Evolutionary conservation across 306 rosid genomes (phyloP), one percentile per base, ranked within the genome.

Genomic region (Hippophae tibetana): DNA sequence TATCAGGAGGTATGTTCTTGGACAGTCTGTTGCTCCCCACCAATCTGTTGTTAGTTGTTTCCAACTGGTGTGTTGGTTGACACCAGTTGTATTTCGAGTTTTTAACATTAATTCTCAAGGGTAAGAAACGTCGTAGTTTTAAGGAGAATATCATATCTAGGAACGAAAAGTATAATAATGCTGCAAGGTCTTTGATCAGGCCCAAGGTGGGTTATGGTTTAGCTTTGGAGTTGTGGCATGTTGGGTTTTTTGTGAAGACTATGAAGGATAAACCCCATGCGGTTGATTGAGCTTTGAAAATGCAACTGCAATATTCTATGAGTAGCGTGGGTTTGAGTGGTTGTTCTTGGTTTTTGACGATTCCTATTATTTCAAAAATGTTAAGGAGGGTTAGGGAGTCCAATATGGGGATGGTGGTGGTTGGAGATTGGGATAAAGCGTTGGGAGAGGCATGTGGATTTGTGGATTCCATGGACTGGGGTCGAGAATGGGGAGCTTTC

Each of bases 181-280:
- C 93, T 0, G 96, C 87, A n/a, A 78, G 89, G 79, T 51, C 76
- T 12, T 38, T 74, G 52, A 11, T 76, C 3, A 73, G 60, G 45
- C 95, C 92, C 0, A 87, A 73, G 57, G 76, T 85, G 7, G 98
- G 96, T 26, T 87, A 76, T 68, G 98, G 96, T 10, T 64, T 92
- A 26, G 96, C 86, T 11, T 57, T 80, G 38, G 93, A 92, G 74
- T 67, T 87, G 67, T 76, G 96, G 66, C 84, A 89, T 0, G 95
- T 93, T 2, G 93, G 98, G 50, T 86, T 92, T 13, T 85, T 74
- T 48, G 96, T 92, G 62, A 92, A 83, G 79, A 78, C 89, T 0
- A 95, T 90, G 57, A 74, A 85, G 75, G 86, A 85, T 74, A 92
- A 92, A 69, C 86, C 89, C 1, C 92, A 83, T 68, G 96, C 95